phyloP scores from a whole-genome alignment of 2,329 filamentous ascomycete genomes.

The Claviceps purpurea region DNA sequence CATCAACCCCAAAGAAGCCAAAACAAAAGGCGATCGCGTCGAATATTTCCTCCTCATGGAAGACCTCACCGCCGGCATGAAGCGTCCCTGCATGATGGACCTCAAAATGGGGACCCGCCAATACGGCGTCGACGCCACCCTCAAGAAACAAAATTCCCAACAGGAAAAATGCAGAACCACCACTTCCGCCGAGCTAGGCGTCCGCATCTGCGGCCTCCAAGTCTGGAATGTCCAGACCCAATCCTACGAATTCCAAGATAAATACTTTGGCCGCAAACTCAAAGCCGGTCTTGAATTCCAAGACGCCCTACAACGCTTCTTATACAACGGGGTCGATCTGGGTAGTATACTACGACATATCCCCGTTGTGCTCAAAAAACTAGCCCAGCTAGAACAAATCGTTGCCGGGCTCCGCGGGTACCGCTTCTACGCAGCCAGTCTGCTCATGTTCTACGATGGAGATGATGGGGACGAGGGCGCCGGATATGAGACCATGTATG shows the following conservation, averaged over 20 bases:
- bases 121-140: constrained; percentile 81
- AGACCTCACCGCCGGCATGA: constrained; percentile 93
- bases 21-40: constrained; percentile 49
- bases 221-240: constrained; percentile 82
- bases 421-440: constrained; percentile 86
- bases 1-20: constrained; percentile 49
- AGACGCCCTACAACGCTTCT: constrained; percentile 72
- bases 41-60: constrained; percentile 90
- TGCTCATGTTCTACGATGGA: constrained; percentile 95
- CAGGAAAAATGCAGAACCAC: constrained; percentile 84
- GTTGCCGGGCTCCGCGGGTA: constrained; percentile 70
- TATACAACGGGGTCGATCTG: constrained; percentile 79
- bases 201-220: constrained; percentile 89
- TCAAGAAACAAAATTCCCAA: constrained; percentile 89
- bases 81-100: constrained; percentile 89
- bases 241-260: constrained; percentile 90
- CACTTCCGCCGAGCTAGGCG: constrained; percentile 81
- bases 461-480: constrained; percentile 37
- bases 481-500: constrained; percentile 37
- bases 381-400: constrained; percentile 71
- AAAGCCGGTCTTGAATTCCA: constrained; percentile 84
- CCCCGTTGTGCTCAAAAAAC: constrained; percentile 71
- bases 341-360: constrained; percentile 75
- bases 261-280: constrained; percentile 85
- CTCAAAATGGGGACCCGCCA: constrained; percentile 98